Base-by-base conservation (phyloP, 2,329 filamentous ascomycete genomes). In the Ceratocystis cubensis region DNA sequence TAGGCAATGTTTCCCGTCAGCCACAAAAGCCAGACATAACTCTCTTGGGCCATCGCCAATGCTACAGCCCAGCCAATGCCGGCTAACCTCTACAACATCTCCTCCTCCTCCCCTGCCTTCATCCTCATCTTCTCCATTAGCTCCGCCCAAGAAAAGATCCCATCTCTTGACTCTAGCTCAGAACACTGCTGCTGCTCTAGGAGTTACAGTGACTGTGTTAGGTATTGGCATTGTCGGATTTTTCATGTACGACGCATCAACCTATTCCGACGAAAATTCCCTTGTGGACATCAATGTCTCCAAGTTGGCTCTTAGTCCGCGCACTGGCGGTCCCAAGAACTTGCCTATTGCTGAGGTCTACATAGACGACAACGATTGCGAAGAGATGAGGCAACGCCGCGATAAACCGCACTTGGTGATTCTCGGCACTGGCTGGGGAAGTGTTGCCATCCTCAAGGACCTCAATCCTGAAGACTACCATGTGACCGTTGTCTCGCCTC, bases 391-490 rank as follows among this genome's bases (percentile, higher is more conserved):
- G 69, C 80, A 78, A 63, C 84, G 87, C 74, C 94, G 91, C 76
- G 83, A 92, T 73, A 99, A 99, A 79, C 94, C 94, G 3, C 89
- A 88, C 73, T 78, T 99, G 72, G 94, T 99, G 50, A 88, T 99
- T 67, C 77, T 99, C 44, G 94, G 94, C 22, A 92, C 92, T 17
- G 94, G 94, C 57, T 99, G 94, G 94, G 94, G 92, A 65, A 91
- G 91, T 72, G 89, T 99, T 69, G 90, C 93, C 3, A 78, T 99
- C 68, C 78, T 99, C 71, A 99, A 99, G 78, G 88, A 90, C 69
- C 77, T 99, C 69, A 88, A 93, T 69, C 87, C 91, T 0, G 90
- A 92, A 13, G 90, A 96, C 71, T 99, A 96, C 74, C 92, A 99
- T 75, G 87, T 99, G 71, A 97, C 93, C 3, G 88, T 99, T 48